Evolutionary conservation across 345 rosid genomes (phyloP).

Genomic region (Bruguiera gymnorhiza): DNA sequence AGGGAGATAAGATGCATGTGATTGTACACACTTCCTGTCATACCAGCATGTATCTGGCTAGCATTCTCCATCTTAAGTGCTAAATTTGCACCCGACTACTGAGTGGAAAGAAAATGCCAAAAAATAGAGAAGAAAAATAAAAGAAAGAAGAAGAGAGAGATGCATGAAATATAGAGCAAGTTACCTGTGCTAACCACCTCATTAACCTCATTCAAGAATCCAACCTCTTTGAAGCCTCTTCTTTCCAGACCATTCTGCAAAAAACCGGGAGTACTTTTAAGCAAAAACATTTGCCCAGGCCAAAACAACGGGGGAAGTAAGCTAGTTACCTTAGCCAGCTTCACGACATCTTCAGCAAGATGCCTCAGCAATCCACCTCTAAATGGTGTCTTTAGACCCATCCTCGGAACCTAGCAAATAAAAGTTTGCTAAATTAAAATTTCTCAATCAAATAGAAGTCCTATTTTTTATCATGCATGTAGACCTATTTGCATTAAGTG

Average conservation of each 20-base stretch:
- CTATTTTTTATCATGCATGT: background rate
- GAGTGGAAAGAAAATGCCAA: background rate
- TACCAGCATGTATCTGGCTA: no score
- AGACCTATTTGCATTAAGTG: no score
- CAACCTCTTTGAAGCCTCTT: constrained; percentile 86
- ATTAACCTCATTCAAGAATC: constrained; percentile 74
- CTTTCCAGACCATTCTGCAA: constrained; percentile 90
- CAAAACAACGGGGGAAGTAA: background rate
- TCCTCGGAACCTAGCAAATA: constrained; percentile 65
- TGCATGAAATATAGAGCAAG: background rate
- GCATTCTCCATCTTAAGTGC: no score
- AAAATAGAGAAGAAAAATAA: background rate
- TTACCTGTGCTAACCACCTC: constrained; percentile 93
- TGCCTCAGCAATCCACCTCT: constrained; percentile 75
- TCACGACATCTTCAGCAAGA: constrained; percentile 78
- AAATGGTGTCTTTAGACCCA: constrained; percentile 85
- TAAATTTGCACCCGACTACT: background rate
- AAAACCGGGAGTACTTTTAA: background rate
- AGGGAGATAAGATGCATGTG: background rate
- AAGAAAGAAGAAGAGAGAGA: background rate
- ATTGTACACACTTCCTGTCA: background rate
- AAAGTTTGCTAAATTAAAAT: constrained; percentile 17
- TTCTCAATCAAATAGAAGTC: background rate
- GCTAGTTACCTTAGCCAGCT: constrained; percentile 68
- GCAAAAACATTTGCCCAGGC: background rate